Evolutionary conservation across 495 filamentous ascomycete species (phyloP).

Genomic region (Hypomontagnella monticulosa): DNA sequence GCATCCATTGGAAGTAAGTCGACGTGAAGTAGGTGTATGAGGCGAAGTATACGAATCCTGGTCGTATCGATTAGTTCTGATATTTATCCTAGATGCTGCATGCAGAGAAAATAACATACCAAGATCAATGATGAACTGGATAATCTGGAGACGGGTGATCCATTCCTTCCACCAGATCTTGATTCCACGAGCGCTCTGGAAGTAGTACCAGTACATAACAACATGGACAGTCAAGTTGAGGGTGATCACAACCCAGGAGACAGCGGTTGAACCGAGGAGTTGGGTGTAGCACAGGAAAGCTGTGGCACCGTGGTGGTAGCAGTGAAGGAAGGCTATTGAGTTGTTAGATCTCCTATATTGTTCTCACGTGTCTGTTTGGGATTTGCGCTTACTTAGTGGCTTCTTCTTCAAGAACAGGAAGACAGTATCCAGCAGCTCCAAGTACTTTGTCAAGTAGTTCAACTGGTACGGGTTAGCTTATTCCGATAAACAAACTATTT

Average conservation of each 20-base stretch:
- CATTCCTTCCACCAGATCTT: conserved; percentile 92
- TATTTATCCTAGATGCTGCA: neutral
- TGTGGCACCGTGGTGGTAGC: conserved; percentile 86
- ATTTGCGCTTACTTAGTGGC: conserved; percentile 69
- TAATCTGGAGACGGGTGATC: conserved; percentile 87
- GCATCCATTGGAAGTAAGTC: conserved; percentile 87
- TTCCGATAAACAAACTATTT: neutral
- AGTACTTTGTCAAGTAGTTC: conserved; percentile 86
- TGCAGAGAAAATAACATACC: conserved; percentile 58
- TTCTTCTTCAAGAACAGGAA: conserved; percentile 91
- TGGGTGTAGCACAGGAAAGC: conserved; percentile 88
- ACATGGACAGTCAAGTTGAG: conserved; percentile 83
- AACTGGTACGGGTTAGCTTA: conserved; percentile 63
- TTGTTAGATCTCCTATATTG: conserved; percentile 1
- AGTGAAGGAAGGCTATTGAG: conserved; percentile 79
- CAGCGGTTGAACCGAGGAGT: conserved; percentile 78
- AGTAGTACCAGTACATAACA: conserved; percentile 82
- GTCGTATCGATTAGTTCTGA: conserved; percentile 32
- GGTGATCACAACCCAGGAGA: conserved; percentile 80
- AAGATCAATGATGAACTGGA: conserved; percentile 82
- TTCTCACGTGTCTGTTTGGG: neutral
- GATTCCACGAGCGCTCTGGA: conserved; percentile 83
- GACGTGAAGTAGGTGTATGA: conserved; percentile 95
- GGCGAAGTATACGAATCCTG: conserved; percentile 93
- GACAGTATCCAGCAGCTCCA: conserved; percentile 81